Conservation (phyloP, 108 stramenopile genomes). For the Cyclostephanos invisitatus region DNA sequence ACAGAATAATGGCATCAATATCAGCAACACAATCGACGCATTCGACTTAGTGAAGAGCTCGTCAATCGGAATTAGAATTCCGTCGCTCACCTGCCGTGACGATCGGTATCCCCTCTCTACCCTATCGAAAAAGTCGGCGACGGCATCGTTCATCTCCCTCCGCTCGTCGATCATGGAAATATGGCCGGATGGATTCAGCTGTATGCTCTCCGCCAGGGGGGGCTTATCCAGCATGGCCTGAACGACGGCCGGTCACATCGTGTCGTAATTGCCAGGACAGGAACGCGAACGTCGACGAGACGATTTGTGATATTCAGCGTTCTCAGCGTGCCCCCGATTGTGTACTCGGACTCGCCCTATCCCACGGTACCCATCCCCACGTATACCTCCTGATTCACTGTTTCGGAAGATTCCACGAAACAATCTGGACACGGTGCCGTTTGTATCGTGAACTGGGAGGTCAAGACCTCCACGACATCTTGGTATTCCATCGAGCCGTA, state of each 20-base stretch:
- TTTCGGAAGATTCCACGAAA: not conserved
- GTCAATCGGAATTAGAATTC: not conserved
- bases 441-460: slow-evolving; percentile 41
- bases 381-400: slow-evolving; percentile 44
- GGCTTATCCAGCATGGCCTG: slow-evolving; percentile 40
- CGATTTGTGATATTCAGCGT: slow-evolving; percentile 41
- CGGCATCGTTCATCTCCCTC: slow-evolving; percentile 47
- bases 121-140: slow-evolving; percentile 39
- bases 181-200: slow-evolving; percentile 52
- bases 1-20: not conserved
- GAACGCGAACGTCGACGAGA: slow-evolving; percentile 38
- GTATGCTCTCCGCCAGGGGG: slow-evolving; percentile 17
- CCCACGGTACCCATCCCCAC: no score
- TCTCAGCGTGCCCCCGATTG: slow-evolving; percentile 36
- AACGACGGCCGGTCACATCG: slow-evolving; percentile 53
- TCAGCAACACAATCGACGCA: not conserved
- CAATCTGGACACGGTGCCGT: slow-evolving; percentile 51
- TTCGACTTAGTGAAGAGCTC: not conserved
- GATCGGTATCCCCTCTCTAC: slow-evolving; percentile 10
- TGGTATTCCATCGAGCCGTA: slow-evolving; percentile 47
- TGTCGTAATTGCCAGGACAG: slow-evolving; percentile 55
- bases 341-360: slow-evolving; percentile 53
- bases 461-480: slow-evolving; percentile 33
- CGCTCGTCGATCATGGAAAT: slow-evolving; percentile 59
- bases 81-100: slow-evolving; percentile 1